Evolutionary conservation across 345 rosid genomes (phyloP).

Genomic region (Euclidium syriacum): DNA sequence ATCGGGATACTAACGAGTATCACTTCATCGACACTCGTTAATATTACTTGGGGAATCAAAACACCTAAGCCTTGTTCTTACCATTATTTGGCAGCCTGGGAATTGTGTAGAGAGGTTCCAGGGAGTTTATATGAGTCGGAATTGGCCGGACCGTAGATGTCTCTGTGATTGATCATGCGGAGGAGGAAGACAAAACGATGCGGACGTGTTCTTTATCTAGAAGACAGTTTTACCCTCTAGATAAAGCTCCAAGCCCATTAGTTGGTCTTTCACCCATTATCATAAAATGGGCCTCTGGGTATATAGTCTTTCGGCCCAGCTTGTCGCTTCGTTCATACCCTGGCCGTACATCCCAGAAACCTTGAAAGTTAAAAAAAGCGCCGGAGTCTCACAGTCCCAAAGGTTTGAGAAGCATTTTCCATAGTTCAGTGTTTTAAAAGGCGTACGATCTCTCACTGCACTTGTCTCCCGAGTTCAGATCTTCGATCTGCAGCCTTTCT

Average conservation of each 20-base stretch:
- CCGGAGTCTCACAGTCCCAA: conserved; percentile 15
- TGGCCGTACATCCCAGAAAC: conserved; percentile 19
- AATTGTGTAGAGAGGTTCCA: no score
- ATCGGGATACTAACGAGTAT: no score
- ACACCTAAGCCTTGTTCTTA: no score
- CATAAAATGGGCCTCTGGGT: not conserved
- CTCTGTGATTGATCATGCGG: no score
- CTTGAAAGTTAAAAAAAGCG: conserved; percentile 28
- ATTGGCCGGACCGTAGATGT: no score
- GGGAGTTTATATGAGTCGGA: no score
- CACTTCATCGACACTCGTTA: no score
- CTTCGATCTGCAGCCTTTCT: conserved; percentile 32
- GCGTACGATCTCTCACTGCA: not conserved
- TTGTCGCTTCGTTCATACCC: not conserved
- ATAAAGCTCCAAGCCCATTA: not conserved
- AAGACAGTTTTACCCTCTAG: not conserved
- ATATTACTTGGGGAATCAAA: no score
- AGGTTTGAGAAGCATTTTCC: conserved; percentile 25
- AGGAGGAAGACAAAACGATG: no score
- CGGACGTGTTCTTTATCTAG: no score
- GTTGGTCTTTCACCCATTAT: not conserved
- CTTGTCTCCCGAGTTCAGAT: conserved; percentile 14
- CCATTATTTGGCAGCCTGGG: no score
- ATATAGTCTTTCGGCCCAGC: not conserved
- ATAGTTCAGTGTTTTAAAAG: not conserved